phyloP scores from a whole-genome alignment of 768 basidiomycete species.

The Myochromella boudieri region DNA sequence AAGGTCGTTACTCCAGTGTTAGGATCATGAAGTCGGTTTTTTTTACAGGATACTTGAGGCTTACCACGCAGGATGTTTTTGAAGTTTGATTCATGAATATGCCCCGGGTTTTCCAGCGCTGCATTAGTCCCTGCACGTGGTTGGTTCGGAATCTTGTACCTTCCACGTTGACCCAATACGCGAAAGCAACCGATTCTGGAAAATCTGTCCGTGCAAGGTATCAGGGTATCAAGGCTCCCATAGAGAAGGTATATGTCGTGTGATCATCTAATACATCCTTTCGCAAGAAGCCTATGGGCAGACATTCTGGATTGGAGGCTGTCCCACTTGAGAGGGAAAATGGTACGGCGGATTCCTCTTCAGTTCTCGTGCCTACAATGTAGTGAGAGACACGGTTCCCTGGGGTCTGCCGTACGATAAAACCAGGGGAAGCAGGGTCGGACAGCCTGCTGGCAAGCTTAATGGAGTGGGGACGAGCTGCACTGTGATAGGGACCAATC shows the following conservation, averaged over 20 bases:
- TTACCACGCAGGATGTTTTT: conserved; percentile 27
- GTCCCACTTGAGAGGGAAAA: conserved; percentile 22
- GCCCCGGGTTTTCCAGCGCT: conserved; percentile 30
- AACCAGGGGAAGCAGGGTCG: not conserved
- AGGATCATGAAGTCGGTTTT: too few species aligned
- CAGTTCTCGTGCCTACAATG: conserved; percentile 19
- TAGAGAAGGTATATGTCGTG: conserved; percentile 24
- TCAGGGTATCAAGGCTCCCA: conserved; percentile 28
- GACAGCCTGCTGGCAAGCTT: not conserved
- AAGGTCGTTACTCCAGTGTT: not conserved
- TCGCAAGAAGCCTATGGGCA: conserved; percentile 27
- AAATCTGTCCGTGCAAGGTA: conserved; percentile 19
- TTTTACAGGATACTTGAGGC: too few species aligned
- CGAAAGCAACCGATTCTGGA: conserved; percentile 27
- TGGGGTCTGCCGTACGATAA: not conserved
- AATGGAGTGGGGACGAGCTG: not conserved
- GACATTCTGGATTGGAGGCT: conserved; percentile 15
- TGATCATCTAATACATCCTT: conserved; percentile 29
- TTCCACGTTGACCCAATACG: conserved; percentile 34
- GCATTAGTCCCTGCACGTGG: conserved; percentile 29
- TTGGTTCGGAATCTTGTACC: conserved; percentile 30
- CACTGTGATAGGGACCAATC: not conserved
- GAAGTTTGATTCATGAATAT: conserved; percentile 28
- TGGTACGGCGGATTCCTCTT: conserved; percentile 24
- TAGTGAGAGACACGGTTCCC: not conserved